Percentiles rank a stretch among this genome's conserved stretches.
Evolutionary conservation across 83 land plant genomes (phyloP).

Genomic region (Larix sibirica): DNA sequence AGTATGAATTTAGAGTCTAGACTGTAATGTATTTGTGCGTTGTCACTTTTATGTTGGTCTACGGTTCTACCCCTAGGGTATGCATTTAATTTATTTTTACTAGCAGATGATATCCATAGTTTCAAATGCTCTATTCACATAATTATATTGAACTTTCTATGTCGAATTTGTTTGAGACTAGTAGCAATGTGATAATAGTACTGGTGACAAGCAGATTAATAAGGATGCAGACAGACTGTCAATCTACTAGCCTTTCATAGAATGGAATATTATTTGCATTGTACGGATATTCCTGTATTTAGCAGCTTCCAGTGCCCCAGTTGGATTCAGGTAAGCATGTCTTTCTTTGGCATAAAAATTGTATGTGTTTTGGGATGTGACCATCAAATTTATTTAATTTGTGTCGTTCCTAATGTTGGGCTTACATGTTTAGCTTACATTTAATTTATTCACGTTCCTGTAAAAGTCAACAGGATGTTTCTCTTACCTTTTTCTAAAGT

Average conservation of each 20-base stretch:
- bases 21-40: no score
- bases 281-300: not conserved
- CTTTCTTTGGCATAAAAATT: not conserved
- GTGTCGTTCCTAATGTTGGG: not conserved
- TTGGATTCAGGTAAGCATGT: not conserved
- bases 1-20: no score
- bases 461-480: no score
- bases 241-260: not conserved
- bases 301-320: not conserved
- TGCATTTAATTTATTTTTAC: no score
- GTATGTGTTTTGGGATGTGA: not conserved
- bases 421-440: not conserved
- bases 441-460: not conserved
- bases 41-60: no score
- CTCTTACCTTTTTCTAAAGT: no score
- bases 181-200: not conserved
- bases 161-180: not conserved
- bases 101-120: no score
- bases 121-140: not conserved
- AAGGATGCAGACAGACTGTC: slow-evolving; percentile 3
- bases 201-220: slow-evolving; percentile 1
- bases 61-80: no score
- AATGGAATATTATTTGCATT: not conserved
- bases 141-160: not conserved
- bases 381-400: not conserved